Evolutionary conservation across 257 asterid species (phyloP), one percentile per base, ranked within the genome.

Genomic region (Coffea canephora): DNA sequence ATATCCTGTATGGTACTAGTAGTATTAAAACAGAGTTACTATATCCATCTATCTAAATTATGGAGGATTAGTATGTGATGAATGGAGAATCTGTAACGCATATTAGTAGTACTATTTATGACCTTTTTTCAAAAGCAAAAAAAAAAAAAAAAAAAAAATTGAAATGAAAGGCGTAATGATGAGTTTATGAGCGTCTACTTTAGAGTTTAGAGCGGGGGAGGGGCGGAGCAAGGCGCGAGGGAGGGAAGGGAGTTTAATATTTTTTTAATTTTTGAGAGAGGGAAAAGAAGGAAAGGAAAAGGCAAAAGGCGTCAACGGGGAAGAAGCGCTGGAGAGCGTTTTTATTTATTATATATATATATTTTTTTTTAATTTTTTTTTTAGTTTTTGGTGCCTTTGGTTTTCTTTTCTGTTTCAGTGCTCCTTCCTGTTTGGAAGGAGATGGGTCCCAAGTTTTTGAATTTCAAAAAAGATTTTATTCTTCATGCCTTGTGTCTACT

Each of bases 401-500:
- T 55, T 55, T 55, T 55, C 16, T 55, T 27, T 27, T 27, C 27
- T 27, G 5, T 15, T 50, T 50, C 57, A 50, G 57, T 12, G 57
- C 18, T 50, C 57, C 27, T 27, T 27, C 27, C 57, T 15, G 61
- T 14, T 52, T 52, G 23, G 61, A 54, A 31, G 43, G 66, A 23
- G 54, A 8, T 34, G 89, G 87, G 84, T 49, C 62, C 77, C 74
- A 66, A 15, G 69, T 57, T 86, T 27, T 89, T 74, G 80, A 89
- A 83, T 82, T 86, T 85, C 84, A 83, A 86, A 83, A 71, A 77
- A 25, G 75, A 85, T 80, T 69, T 79, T 52, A 49, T 69, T 71
- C 54, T 39, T 25, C 16, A 1, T 62, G 39, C 39, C n/a, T 71
- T n/a, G 43, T 6, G 7, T 41, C 43, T 54, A n/a, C 8, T 9